Conservation (phyloP, 345 rosid species). For the Psidium friedrichsthalianum region DNA sequence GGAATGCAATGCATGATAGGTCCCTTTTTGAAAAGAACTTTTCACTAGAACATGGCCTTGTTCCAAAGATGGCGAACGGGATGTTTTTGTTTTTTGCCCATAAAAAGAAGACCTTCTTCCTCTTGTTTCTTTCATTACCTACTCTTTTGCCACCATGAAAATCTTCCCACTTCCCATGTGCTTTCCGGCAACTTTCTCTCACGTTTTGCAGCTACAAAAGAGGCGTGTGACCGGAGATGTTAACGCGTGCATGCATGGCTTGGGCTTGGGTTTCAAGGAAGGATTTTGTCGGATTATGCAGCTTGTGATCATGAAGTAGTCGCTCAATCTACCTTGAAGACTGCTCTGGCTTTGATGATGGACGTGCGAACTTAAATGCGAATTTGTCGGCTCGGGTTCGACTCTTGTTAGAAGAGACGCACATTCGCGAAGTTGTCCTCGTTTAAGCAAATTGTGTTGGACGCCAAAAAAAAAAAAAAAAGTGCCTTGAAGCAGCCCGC, state of each 20-base stretch:
- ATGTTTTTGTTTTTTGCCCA: neutral
- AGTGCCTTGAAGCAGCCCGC: too few species aligned
- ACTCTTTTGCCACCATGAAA: neutral
- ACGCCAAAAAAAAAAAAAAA: rapidly evolving
- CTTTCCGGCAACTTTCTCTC: neutral
- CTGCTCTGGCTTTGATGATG: too few species aligned
- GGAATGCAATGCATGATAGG: neutral
- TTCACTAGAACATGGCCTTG: neutral
- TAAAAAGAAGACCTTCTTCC: neutral
- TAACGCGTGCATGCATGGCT: too few species aligned
- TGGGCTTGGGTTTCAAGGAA: too few species aligned
- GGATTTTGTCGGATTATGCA: too few species aligned
- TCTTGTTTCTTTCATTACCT: neutral
- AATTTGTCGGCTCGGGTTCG: neutral
- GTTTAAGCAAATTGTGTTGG: neutral
- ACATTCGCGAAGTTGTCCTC: rapidly evolving
- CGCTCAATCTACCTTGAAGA: neutral
- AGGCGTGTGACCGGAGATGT: too few species aligned
- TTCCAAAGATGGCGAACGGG: neutral
- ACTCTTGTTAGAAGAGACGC: neutral
- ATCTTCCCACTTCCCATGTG: neutral
- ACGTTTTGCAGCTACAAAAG: too few species aligned
- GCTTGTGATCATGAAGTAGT: neutral
- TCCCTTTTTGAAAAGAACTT: neutral
- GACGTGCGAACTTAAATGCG: neutral